Evolutionary conservation across 805 yeast species (phyloP).

Genomic region (Kodamaea kakaduensis): DNA sequence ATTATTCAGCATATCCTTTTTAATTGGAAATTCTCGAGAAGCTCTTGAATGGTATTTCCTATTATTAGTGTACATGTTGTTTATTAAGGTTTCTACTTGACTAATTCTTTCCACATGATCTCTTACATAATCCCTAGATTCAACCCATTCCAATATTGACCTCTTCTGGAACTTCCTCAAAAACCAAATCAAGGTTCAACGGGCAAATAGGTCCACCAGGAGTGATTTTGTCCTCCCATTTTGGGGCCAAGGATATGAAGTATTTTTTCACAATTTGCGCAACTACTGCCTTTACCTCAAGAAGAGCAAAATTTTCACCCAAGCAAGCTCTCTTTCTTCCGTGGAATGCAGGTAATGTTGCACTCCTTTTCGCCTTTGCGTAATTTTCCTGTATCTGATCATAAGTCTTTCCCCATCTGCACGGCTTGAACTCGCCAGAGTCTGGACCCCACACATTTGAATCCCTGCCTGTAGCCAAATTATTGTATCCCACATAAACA

Average conservation of each 20-base stretch:
- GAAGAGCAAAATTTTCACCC: constrained; percentile 55
- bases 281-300: constrained; percentile 40
- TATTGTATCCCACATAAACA: constrained; percentile 53
- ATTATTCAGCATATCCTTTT: no score
- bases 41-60: no score
- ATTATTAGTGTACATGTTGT: no score
- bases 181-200: constrained; percentile 26
- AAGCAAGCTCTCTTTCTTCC: constrained; percentile 59
- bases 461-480: constrained; percentile 48
- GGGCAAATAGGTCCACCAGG: constrained; percentile 61
- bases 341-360: constrained; percentile 50
- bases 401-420: constrained; percentile 47
- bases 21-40: no score
- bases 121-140: not conserved
- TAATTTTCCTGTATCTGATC: constrained; percentile 38
- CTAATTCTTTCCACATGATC: no score
- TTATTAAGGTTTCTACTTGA: no score
- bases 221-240: constrained; percentile 49
- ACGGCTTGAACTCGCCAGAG: constrained; percentile 43
- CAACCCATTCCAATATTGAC: no score
- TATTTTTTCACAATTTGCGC: constrained; percentile 34
- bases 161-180: constrained; percentile 9
- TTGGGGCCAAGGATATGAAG: constrained; percentile 33
- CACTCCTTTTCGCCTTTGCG: constrained; percentile 41
- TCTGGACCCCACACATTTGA: constrained; percentile 41